A percentile compares a stretch with the other conserved stretches of the same genome.
Conservation (phyloP, 2,329 filamentous ascomycete genomes). For the Alternaria longipes region DNA sequence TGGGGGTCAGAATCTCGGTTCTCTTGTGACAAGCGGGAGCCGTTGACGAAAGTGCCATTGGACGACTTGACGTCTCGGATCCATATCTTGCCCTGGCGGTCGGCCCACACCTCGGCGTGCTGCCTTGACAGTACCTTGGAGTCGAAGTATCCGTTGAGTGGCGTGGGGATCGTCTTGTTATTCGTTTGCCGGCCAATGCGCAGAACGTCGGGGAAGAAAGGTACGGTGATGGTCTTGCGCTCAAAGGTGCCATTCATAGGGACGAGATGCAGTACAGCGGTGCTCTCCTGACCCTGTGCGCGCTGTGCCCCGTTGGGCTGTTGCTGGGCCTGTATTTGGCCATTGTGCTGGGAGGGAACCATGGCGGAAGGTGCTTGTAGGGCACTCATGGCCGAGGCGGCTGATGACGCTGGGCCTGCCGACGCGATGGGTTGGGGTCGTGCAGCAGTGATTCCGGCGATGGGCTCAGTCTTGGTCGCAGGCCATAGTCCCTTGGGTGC, state of each 20-base stretch:
- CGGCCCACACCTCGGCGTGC: slow-evolving; percentile 95
- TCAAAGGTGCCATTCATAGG: slow-evolving; percentile 98
- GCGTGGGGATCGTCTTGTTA: slow-evolving; percentile 90
- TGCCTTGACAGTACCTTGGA: slow-evolving; percentile 96
- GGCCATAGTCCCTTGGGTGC: slow-evolving; percentile 68
- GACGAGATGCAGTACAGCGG: slow-evolving; percentile 83
- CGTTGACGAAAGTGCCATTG: slow-evolving; percentile 98
- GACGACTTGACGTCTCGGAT: slow-evolving; percentile 98
- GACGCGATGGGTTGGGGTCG: slow-evolving; percentile 69
- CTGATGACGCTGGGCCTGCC: slow-evolving; percentile 65
- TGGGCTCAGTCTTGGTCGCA: slow-evolving; percentile 70
- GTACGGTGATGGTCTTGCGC: slow-evolving; percentile 93
- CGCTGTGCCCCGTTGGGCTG: slow-evolving; percentile 64
- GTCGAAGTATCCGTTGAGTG: slow-evolving; percentile 94
- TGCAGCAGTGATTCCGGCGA: slow-evolving; percentile 68
- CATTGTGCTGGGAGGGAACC: slow-evolving; percentile 73
- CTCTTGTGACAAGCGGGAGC: slow-evolving; percentile 85
- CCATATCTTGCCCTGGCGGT: slow-evolving; percentile 85
- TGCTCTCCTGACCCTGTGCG: slow-evolving; percentile 63
- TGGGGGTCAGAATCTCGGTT: slow-evolving; percentile 97
- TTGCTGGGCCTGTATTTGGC: slow-evolving; percentile 66
- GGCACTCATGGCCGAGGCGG: slow-evolving; percentile 69
- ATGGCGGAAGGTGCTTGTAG: slow-evolving; percentile 70
- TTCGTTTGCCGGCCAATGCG: slow-evolving; percentile 97
- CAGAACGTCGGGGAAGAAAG: slow-evolving; percentile 91